Percentiles rank a stretch among this genome's conserved stretches.
phyloP scores from a whole-genome alignment of 2,329 filamentous ascomycete genomes.

The Thielaviopsis euricoi region DNA sequence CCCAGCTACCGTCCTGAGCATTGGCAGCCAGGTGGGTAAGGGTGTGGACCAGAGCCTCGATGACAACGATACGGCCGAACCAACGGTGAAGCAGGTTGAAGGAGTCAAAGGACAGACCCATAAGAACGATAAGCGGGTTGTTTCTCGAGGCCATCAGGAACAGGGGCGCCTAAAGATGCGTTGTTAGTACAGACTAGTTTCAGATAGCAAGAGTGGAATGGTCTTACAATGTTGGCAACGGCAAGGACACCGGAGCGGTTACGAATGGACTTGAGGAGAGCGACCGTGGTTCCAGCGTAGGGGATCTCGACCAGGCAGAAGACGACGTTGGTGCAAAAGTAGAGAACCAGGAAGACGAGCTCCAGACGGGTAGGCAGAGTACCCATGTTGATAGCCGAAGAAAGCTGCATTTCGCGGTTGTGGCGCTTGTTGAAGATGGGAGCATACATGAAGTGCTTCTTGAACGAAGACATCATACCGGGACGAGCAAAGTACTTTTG shows the following conservation, averaged over 20 bases:
- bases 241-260: conserved; percentile 74
- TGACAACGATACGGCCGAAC: conserved; percentile 58
- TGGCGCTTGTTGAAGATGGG: conserved; percentile 49
- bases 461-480: conserved; percentile 11
- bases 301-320: conserved; percentile 56
- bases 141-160: conserved; percentile 82
- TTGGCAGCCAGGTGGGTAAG: conserved; percentile 17
- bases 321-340: conserved; percentile 41
- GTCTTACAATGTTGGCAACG: conserved; percentile 64
- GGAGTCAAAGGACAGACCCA: conserved; percentile 86
- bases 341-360: conserved; percentile 36
- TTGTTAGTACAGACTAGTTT: background rate
- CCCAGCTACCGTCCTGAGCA: background rate
- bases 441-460: conserved; percentile 31
- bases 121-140: conserved; percentile 69
- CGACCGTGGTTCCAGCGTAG: conserved; percentile 30
- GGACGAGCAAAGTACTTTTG: conserved; percentile 52
- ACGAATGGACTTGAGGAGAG: conserved; percentile 44
- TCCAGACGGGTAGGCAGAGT: conserved; percentile 51
- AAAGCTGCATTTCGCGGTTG: conserved; percentile 49
- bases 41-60: conserved; percentile 53
- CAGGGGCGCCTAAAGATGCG: conserved; percentile 36
- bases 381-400: conserved; percentile 40
- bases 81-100: conserved; percentile 66
- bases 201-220: background rate